Evolutionary conservation across 1,284 basidiomycete genomes (phyloP), one percentile per base, ranked within the genome.

Genomic region (Trametes hirsuta): DNA sequence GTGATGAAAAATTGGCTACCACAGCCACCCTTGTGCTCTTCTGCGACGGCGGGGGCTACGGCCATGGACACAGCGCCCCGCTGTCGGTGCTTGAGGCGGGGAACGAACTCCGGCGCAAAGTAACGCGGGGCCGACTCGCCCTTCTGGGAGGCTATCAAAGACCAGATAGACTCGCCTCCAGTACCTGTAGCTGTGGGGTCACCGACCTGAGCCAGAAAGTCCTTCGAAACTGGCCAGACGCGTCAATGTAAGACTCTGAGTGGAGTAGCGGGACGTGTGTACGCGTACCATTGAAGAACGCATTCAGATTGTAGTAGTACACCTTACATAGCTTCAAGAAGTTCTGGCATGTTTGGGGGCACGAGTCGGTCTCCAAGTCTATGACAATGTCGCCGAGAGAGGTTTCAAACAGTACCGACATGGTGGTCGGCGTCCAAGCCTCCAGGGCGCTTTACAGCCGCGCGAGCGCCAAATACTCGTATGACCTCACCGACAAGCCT

Each of bases 1-100:
- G 97, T 98, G 69, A 99, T 85, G 77, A 98, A 98, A 81, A 98
- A 99, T 72, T 98, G 97, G 69, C 91, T 93, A 3, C 94, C 97
- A 66, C 94, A 95, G 5, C 95, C 94, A 6, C 93, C 88, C 55
- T 83, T 79, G n/a, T 74, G 75, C 21, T 84, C 79, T 1, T 83
- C 85, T 40, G 85, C 87, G 6, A 90, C 73, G 1, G 84, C 79
- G 45, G 89, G 92, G 15, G 95, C 91, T 12, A 97, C 87, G 6
- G 95, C 95, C 95, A 97, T 98, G 0, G 94, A 96, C 3, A 99
- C 91, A 0, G 95, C 98, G 8, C 97, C 97, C 68, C 86, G 88
- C n/a, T 80, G 75, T 0, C 81, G 81, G 73, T 99, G 97, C 75
- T 97, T 97, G 61, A 97, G 81, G 61, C 83, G 86, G 4, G 88